Evolutionary conservation across 108 stramenopile species (phyloP).

Genomic region (Fragilariopsis cylindrus): DNA sequence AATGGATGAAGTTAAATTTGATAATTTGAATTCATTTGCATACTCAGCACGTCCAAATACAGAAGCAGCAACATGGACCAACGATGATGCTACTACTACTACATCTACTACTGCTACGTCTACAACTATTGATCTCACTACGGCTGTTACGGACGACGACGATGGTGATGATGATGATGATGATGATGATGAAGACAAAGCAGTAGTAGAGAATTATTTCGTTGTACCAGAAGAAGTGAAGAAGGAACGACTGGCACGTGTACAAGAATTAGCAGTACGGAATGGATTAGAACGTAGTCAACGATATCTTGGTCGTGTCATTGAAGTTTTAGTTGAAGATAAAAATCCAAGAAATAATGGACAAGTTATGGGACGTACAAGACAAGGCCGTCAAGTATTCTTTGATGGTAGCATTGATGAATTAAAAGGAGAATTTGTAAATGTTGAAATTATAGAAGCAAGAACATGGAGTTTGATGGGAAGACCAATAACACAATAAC

Average conservation of each 20-base stretch:
- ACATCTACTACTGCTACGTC: constrained; percentile 71
- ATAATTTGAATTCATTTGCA: constrained; percentile 78
- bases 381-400: constrained; percentile 87
- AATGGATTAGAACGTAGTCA: constrained; percentile 86
- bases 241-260: constrained; percentile 82
- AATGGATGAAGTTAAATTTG: constrained; percentile 89
- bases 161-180: not conserved
- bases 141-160: not conserved
- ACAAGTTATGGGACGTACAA: constrained; percentile 89
- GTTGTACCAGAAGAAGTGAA: constrained; percentile 80
- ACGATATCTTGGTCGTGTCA: constrained; percentile 77
- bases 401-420: constrained; percentile 80
- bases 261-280: constrained; percentile 74
- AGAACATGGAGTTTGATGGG: constrained; percentile 85
- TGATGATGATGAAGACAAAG: not conserved
- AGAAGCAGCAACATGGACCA: constrained; percentile 79
- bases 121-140: constrained; percentile 43
- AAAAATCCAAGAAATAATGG: constrained; percentile 75
- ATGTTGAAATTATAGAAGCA: constrained; percentile 73
- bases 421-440: constrained; percentile 69
- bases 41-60: constrained; percentile 87
- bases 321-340: constrained; percentile 91
- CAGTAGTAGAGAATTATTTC: not conserved
- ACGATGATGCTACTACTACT: constrained; percentile 23
- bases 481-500: not conserved